Base-by-base conservation (phyloP, 352 stramenopile genomes). In the Globisporangium nunn region DNA sequence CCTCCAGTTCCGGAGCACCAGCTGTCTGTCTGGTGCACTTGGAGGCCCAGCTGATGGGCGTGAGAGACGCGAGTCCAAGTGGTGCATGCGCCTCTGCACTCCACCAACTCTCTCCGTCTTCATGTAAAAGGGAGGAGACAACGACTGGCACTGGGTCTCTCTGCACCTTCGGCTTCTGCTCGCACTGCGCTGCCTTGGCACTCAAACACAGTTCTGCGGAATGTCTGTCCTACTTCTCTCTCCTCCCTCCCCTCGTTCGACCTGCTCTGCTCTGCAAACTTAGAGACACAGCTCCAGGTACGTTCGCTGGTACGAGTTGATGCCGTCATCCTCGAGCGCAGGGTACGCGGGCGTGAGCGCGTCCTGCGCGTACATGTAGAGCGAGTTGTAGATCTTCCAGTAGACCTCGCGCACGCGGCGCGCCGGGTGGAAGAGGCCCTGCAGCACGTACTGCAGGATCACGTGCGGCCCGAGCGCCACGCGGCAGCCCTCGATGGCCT, bases 351-450 rank as follows among this genome's bases (percentile, higher is more conserved):
- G 86, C n/a, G 97, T 98, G 41, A 99, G 82, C 8, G 88, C 91
- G 74, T 99, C 96, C 45, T 97, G 86, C 23, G 92, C 85, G 71
- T 99, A 99, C 73, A 99, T 99, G 80, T 99, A 99, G 17, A 99
- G 81, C 61, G 96, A 98, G 73, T 99, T 99, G 86, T 99, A 99
- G 52, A 99, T 93, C 74, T 98, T 98, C 97, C 97, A 99, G 71
- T 99, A 99, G 30, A 99, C 95, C 66, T 99, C 97, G 37, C 97
- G 93, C 39, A 99, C 97, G 53, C 96, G 95, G 14, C 97, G 81
- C 31, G 97, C 96, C 17, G 97, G 97, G 71, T 99, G 97, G 71
- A 98, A 99, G 6, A 99, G 75, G 14, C 97, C 97, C 64, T 99
- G 96, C 8, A 99, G 67, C 46, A 97, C 91, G 67, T 99, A 99